Base-by-base conservation (phyloP, 2,329 filamentous ascomycete genomes). In the Immersiporthe knoxdaviesiana region DNA sequence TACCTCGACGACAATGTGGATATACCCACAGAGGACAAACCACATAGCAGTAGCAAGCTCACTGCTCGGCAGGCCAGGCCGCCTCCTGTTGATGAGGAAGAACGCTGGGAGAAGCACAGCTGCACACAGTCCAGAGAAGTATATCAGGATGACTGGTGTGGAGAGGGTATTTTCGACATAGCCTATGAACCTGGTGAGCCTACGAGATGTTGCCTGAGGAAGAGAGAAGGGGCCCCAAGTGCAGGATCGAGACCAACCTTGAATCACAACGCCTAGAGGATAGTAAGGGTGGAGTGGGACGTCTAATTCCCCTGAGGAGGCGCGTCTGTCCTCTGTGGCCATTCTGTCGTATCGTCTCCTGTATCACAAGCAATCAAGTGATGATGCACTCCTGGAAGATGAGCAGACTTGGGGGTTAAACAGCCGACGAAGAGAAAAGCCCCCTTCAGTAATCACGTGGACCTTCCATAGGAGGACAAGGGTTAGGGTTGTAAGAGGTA, bases 11-110 rank as follows among this genome's bases (percentile, higher is more conserved):
- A 81, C 78, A 30, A 81, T 65, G 71, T 83, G 81, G 70, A 82
- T 83, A 71, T 73, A 85, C 77, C 81, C 86, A 84, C 91, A 92
- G 18, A 95, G 83, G 30, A 90, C 85, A 78, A 94, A 94, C 92
- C 92, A 95, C 79, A 93, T 79, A 30, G 91, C 86, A 5, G 86
- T 86, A 16, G 85, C 73, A 60, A 88, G 82, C 72, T 93, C 91
- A 35, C 77, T 77, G 10, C 74, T 78, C 44, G 82, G 80, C 65
- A 93, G 76, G 12, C 78, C 81, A 1, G 88, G 87, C 16, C 50
- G 50, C 5, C n/a, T 56, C 12, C 8, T 18, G 18, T 44, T 47
- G 32, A 66, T 24, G 24, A 32, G 41, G 56, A 62, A 4, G 18
- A 30, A 32, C 2, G 67, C 54, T 27, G 67, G 67, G 8, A 44